A percentile compares a stretch with the other conserved stretches of the same genome.
These are phyloP conservation scores for Lepidopterella palustris DNA, from an alignment of 495 filamentous ascomycete species.

Conservation along the genomic window DNA sequence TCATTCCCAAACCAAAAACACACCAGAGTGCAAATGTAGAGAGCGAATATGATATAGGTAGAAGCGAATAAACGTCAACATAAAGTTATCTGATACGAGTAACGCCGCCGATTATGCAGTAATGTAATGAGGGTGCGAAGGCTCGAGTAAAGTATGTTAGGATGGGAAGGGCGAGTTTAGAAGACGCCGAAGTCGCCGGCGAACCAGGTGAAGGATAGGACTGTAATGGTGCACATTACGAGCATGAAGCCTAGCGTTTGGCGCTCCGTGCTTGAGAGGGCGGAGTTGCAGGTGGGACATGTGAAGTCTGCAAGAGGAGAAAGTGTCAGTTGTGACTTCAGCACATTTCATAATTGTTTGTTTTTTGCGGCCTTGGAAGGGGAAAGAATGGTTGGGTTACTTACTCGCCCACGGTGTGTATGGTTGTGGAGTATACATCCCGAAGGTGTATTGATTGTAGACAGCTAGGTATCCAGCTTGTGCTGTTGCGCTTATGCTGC, in stretches of 20 bases:
- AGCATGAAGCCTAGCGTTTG: slow-evolving; percentile 65
- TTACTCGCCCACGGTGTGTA: slow-evolving; percentile 57
- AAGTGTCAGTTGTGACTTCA: slow-evolving; percentile 1
- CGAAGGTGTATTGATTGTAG: slow-evolving; percentile 61
- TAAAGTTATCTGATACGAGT: neutral
- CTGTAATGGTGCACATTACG: slow-evolving; percentile 67
- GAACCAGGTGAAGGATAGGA: slow-evolving; percentile 87
- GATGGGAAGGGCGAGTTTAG: slow-evolving; percentile 25
- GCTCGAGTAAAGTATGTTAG: neutral
- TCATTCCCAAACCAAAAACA: neutral
- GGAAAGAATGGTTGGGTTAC: slow-evolving; percentile 29
- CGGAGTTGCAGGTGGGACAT: slow-evolving; percentile 68
- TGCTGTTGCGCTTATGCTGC: slow-evolving; percentile 53
- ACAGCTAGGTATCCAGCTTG: slow-evolving; percentile 66
- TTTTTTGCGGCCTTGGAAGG: no score
- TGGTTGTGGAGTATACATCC: slow-evolving; percentile 67
- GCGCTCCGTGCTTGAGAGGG: slow-evolving; percentile 55
- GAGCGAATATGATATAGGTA: neutral
- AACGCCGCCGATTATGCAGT: neutral
- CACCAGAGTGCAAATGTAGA: neutral
- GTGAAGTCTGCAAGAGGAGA: slow-evolving; percentile 40
- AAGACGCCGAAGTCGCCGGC: slow-evolving; percentile 61
- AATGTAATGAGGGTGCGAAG: slow-evolving; percentile 1
- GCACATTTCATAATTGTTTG: no score
- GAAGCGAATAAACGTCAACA: neutral